Evolutionary conservation across 2,329 filamentous ascomycete species (phyloP).

Genomic region (Scedosporium apiospermum): DNA sequence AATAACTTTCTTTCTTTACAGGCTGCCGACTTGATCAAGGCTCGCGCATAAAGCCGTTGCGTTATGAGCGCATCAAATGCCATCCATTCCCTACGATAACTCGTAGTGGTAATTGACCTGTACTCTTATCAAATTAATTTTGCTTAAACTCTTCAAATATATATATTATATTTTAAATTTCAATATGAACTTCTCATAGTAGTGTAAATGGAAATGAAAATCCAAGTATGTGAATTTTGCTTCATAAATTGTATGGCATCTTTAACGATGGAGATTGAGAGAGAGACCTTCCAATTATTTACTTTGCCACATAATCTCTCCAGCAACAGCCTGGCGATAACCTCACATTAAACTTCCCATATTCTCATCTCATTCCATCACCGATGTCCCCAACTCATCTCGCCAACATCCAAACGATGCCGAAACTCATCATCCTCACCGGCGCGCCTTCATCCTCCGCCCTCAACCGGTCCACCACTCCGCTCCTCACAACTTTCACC

Average conservation of each 20-base stretch:
- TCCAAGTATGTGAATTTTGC: background rate
- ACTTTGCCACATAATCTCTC: background rate
- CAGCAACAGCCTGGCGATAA: background rate
- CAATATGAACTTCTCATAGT: background rate
- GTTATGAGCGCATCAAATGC: background rate
- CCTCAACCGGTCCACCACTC: conserved; percentile 42
- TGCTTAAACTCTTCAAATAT: background rate
- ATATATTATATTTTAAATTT: background rate
- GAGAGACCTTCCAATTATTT: no score
- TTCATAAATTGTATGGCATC: background rate
- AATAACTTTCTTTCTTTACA: background rate
- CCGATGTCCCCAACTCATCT: background rate
- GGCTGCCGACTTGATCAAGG: conserved; percentile 14
- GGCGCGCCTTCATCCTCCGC: conserved; percentile 49
- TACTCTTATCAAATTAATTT: no score
- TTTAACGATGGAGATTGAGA: background rate
- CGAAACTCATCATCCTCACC: conserved; percentile 22
- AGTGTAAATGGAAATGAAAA: background rate
- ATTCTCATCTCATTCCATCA: no score
- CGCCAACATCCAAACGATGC: conserved; percentile 3
- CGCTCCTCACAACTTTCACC: conserved; percentile 37
- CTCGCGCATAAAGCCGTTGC: background rate
- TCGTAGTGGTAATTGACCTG: no score
- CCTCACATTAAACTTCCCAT: background rate
- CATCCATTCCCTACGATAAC: no score